Evolutionary conservation across 2,329 filamentous ascomycete species (phyloP).

Genomic region (Microthyrium microscopicum): DNA sequence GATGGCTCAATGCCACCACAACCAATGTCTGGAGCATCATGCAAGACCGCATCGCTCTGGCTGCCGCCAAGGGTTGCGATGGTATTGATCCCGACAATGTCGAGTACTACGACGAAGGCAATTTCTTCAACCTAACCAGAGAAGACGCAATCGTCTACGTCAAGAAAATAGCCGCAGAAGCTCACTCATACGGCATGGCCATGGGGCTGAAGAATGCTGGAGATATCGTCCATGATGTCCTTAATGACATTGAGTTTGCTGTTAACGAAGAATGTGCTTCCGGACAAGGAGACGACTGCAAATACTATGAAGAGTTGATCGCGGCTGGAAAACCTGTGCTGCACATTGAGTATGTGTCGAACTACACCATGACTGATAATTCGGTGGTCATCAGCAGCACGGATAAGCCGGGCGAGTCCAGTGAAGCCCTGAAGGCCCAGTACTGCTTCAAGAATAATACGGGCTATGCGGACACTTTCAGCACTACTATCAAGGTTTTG

Average conservation of each 20-base stretch:
- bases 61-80: conserved; percentile 46
- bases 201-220: conserved; percentile 6
- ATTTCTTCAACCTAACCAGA: conserved; percentile 1
- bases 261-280: conserved; percentile 7
- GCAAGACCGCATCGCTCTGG: conserved; percentile 40
- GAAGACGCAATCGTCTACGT: conserved; percentile 3
- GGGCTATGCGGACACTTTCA: conserved; percentile 4
- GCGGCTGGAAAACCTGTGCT: conserved; percentile 15
- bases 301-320: conserved; percentile 40
- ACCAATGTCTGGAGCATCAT: conserved; percentile 47
- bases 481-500: conserved; percentile 7
- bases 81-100: conserved; percentile 58
- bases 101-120: conserved; percentile 14
- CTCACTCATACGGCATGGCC: neutral
- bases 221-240: neutral
- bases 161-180: neutral
- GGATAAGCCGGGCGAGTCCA: too few relatives aligned
- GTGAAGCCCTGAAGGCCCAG: too few relatives aligned
- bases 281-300: too few relatives aligned
- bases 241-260: neutral
- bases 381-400: too few relatives aligned
- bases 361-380: too few relatives aligned
- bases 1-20: conserved; percentile 11
- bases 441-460: too few relatives aligned
- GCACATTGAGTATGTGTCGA: conserved; percentile 8